phyloP scores from a whole-genome alignment of 169 alveolate species.

The Eimeria mitis region DNA sequence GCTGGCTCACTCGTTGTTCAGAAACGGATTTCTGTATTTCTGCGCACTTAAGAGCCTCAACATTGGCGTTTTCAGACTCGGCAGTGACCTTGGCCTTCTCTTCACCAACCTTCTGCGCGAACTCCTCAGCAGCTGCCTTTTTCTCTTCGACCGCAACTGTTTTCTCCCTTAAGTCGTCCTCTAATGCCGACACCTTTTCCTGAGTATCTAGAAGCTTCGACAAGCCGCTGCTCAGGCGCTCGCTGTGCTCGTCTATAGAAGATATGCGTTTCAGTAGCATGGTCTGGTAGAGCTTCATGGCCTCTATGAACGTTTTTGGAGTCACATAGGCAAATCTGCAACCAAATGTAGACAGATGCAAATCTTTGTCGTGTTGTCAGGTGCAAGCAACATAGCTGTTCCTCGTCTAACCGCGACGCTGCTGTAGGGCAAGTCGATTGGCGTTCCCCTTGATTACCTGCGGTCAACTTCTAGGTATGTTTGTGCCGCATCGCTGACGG shows the following conservation, averaged over 20 bases:
- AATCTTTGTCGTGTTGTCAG: neutral
- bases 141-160: constrained; percentile 95
- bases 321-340: constrained; percentile 95
- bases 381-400: neutral
- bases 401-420: neutral
- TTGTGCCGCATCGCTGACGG: constrained; percentile 79
- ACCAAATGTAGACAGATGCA: neutral
- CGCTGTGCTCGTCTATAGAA: constrained; percentile 87
- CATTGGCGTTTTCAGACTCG: constrained; percentile 94
- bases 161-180: constrained; percentile 92
- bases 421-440: neutral
- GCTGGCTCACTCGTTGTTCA: constrained; percentile 87
- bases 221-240: constrained; percentile 94
- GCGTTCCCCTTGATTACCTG: constrained; percentile 3
- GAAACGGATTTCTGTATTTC: constrained; percentile 94
- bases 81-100: constrained; percentile 96
- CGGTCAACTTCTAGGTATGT: constrained; percentile 66
- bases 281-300: constrained; percentile 93
- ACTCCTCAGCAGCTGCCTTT: constrained; percentile 96
- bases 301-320: constrained; percentile 97
- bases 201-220: constrained; percentile 93
- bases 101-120: constrained; percentile 95
- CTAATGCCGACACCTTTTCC: constrained; percentile 93
- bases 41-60: constrained; percentile 96
- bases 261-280: constrained; percentile 93